Evolutionary conservation across 371 early-diverging fungal genomes (phyloP).

Genomic region (Neoconidiobolus thromboides): DNA sequence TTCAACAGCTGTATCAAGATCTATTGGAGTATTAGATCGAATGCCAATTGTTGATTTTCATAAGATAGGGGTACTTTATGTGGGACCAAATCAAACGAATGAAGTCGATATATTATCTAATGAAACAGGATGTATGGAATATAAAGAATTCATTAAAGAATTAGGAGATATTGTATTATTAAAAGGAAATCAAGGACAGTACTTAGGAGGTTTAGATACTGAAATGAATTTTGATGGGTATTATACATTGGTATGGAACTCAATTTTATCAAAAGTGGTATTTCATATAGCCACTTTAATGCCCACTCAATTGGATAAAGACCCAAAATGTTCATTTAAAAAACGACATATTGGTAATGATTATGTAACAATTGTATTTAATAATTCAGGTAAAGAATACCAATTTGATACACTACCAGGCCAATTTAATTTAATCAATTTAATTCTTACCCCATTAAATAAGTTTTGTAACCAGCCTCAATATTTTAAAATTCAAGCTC

Average conservation of each 20-base stretch:
- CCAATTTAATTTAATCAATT: constrained; percentile 86
- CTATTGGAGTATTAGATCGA: constrained; percentile 62
- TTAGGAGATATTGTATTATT: constrained; percentile 57
- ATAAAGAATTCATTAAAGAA: constrained; percentile 56
- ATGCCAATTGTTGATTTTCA: constrained; percentile 84
- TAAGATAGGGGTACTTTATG: constrained; percentile 87
- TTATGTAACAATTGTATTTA: constrained; percentile 79
- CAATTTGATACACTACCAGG: constrained; percentile 76
- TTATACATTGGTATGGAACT: constrained; percentile 63
- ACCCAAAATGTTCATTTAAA: constrained; percentile 58
- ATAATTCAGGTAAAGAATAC: constrained; percentile 67
- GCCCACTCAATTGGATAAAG: constrained; percentile 55
- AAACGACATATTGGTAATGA: constrained; percentile 95
- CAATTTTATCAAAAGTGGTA: constrained; percentile 68
- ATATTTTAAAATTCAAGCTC: constrained; percentile 42
- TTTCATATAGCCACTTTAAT: constrained; percentile 88
- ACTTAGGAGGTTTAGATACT: constrained; percentile 81
- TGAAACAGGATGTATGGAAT: constrained; percentile 62
- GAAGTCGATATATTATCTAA: constrained; percentile 76
- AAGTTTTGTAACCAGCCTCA: constrained; percentile 14
- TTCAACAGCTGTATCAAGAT: constrained; percentile 29
- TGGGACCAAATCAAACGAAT: constrained; percentile 59
- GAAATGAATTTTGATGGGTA: constrained; percentile 69
- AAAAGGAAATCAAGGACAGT: constrained; percentile 37
- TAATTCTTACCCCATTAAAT: constrained; percentile 49